These are phyloP conservation scores for Xylaria intraflava DNA, from an alignment of 495 filamentous ascomycete genomes.

Conservation along the genomic window DNA sequence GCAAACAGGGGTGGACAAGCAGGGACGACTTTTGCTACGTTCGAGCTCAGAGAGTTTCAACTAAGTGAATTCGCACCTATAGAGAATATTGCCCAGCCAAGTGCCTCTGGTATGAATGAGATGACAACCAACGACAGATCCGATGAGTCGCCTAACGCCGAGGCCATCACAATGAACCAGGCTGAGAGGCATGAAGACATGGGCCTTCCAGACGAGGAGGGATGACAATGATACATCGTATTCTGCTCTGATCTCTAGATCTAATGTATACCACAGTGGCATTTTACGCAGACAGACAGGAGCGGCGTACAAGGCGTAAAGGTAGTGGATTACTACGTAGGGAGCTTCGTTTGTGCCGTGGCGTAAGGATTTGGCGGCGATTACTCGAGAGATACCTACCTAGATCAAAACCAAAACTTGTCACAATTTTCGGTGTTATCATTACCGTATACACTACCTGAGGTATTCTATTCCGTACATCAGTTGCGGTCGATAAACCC, in stretches of 20 bases:
- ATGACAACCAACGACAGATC: not conserved
- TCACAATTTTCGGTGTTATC: not conserved
- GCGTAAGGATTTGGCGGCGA: slow-evolving; percentile 3
- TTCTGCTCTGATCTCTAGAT: not conserved
- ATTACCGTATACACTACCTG: too few relatives aligned
- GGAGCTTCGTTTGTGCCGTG: not conserved
- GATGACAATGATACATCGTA: slow-evolving; percentile 5
- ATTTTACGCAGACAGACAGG: not conserved
- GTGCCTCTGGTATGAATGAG: slow-evolving; percentile 4
- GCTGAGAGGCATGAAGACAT: slow-evolving; percentile 17
- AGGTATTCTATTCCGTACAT: too few relatives aligned
- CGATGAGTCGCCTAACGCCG: not conserved
- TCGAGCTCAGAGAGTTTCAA: slow-evolving; percentile 16
- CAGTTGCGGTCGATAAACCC: too few relatives aligned
- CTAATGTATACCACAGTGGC: not conserved
- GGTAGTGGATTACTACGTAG: too few relatives aligned
- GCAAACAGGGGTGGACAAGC: slow-evolving; percentile 25
- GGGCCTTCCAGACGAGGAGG: slow-evolving; percentile 24
- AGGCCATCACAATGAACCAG: slow-evolving; percentile 16
- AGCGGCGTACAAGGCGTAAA: slow-evolving; percentile 7
- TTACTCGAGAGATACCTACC: slow-evolving; percentile 3
- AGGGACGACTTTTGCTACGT: slow-evolving; percentile 16
- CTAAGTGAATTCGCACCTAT: not conserved
- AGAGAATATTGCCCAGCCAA: slow-evolving; percentile 4
- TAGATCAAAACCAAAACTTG: not conserved